Conservation (phyloP, 768 basidiomycete genomes). For the Phanerochaete carnosa region DNA sequence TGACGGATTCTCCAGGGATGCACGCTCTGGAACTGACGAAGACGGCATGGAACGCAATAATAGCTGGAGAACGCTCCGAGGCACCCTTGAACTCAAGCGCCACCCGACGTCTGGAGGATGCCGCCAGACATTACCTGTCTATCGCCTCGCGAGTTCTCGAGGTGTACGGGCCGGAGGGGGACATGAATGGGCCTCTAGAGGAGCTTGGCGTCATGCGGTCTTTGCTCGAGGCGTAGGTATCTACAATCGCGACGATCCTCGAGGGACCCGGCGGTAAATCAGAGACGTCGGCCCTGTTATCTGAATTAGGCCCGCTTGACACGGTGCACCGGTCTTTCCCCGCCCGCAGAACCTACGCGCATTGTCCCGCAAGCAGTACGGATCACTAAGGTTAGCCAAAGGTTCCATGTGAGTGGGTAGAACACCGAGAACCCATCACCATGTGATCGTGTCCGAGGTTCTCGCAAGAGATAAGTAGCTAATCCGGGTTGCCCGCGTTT, state of each 20-base stretch:
- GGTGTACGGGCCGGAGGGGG: conserved; percentile 60
- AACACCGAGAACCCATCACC: no score
- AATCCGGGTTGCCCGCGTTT: no score
- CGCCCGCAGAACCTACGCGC: not conserved
- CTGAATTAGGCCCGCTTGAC: not conserved
- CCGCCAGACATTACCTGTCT: conserved; percentile 34
- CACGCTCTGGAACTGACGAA: conserved; percentile 76
- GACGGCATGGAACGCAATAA: conserved; percentile 67
- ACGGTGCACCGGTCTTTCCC: not conserved
- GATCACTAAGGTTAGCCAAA: not conserved
- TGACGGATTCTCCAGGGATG: conserved; percentile 46
- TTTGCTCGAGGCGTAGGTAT: conserved; percentile 28
- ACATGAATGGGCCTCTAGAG: conserved; percentile 53
- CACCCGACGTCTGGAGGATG: conserved; percentile 1
- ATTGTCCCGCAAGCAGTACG: not conserved
- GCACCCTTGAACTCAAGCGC: conserved; percentile 3
- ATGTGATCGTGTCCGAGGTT: no score
- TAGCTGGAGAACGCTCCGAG: conserved; percentile 25
- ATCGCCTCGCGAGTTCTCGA: conserved; percentile 40
- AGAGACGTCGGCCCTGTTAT: not conserved
- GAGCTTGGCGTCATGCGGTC: conserved; percentile 46
- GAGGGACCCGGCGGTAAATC: not conserved
- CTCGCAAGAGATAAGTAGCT: no score
- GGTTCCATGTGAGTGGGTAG: no score
- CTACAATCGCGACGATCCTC: not conserved